Evolutionary conservation across 1,139 yeast genomes (phyloP), one percentile per base, ranked within the genome.

Genomic region (Debaryomyces sp.): DNA sequence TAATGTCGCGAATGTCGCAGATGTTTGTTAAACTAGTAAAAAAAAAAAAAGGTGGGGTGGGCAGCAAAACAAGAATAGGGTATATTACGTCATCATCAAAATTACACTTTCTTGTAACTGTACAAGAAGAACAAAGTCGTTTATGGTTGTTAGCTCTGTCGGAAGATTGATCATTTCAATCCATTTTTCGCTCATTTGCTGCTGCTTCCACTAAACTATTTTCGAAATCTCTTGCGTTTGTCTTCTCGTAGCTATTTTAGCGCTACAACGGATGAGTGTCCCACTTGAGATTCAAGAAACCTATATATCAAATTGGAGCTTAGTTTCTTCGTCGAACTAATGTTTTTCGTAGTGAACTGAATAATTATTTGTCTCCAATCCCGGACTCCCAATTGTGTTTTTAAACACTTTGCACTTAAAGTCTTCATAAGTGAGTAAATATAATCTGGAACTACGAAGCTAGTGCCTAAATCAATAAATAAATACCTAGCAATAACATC

Each of bases 181-280:
- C 41, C 41, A 38, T 38, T 24, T 38, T 15, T 32, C 35, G 21
- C 35, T 32, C 35, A 32, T 32, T 32, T 32, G 35, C 21, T 32
- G 35, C 33, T 29, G 33, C 33, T 24, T 24, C 27, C 27, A 24
- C 27, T 24, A 24, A 10, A 24, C 27, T 24, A 24, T 24, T 8
- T 10, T 24, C 27, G 10, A 24, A 24, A 8, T 24, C 27, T 24
- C 10, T 24, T 10, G 27, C 10, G 27, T 10, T 24, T 24, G 27
- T 24, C 27, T 24, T 24, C 10, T 24, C 27, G 27, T 24, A 24
- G 10, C 27, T 24, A 24, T 24, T 24, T 24, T 8, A 24, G 10
- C 18, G 27, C 27, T 8, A 24, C 10, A 24, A 10, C 27, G 27
- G 32, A 10, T 12, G 32, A 29, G 9, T 29, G 32, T 9, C 32